Conservation (phyloP, 805 yeast species). For the Ogataea ganodermae region DNA sequence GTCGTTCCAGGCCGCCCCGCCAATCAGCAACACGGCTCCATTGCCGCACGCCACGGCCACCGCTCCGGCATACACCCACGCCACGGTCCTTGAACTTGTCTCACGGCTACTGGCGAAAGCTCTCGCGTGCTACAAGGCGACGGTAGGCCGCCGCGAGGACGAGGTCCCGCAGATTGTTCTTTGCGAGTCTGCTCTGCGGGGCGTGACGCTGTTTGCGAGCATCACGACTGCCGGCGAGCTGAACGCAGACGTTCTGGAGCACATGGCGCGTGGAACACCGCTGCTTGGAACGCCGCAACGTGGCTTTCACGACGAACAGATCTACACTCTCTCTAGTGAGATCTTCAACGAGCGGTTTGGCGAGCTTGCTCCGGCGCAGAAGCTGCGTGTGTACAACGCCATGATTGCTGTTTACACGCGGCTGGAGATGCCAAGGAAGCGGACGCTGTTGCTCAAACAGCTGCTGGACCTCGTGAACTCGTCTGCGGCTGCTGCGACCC, state of each 20-base stretch:
- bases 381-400: constrained; percentile 62
- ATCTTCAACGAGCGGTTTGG: constrained; percentile 47
- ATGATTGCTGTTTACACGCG: constrained; percentile 65
- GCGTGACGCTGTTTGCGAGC: constrained; percentile 58
- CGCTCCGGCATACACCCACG: constrained; percentile 23
- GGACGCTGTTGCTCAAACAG: constrained; percentile 68
- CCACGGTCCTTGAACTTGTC: constrained; percentile 38
- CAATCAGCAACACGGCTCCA: constrained; percentile 17
- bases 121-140: constrained; percentile 47
- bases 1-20: constrained; percentile 38
- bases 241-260: constrained; percentile 41
- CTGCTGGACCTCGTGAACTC: constrained; percentile 50
- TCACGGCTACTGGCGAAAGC: constrained; percentile 41
- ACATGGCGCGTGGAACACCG: constrained; percentile 45
- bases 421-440: constrained; percentile 64
- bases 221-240: constrained; percentile 53
- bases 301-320: constrained; percentile 36
- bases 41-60: constrained; percentile 10
- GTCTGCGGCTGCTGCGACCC: too few relatives aligned
- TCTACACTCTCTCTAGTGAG: constrained; percentile 50
- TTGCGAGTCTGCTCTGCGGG: constrained; percentile 69
- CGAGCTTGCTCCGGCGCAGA: constrained; percentile 51
- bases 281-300: not conserved
- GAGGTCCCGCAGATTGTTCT: constrained; percentile 80
- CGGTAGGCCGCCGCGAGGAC: constrained; percentile 64